Evolutionary conservation across 1,284 basidiomycete genomes (phyloP).

Genomic region (Ustilago nuda): DNA sequence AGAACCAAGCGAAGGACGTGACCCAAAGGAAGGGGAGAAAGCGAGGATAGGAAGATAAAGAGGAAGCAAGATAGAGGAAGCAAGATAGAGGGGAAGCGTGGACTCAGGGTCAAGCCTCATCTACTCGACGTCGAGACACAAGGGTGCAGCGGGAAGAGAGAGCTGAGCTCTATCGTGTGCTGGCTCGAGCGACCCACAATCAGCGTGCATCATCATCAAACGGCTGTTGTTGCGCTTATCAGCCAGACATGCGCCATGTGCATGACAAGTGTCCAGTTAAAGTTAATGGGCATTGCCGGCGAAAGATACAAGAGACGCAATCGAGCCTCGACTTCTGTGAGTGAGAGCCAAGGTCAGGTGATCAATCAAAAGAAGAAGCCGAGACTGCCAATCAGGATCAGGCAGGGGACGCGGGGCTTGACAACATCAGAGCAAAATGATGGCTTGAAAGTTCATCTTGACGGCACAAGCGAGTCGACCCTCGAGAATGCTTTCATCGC

Average conservation of each 20-base stretch:
- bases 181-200: not conserved
- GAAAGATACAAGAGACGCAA: not conserved
- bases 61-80: not conserved
- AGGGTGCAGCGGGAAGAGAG: slow-evolving; percentile 1
- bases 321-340: not conserved
- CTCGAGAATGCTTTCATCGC: not conserved
- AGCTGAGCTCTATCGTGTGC: slow-evolving; percentile 11
- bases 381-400: slow-evolving; percentile 3
- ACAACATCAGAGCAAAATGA: not conserved
- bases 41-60: not conserved
- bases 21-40: not conserved
- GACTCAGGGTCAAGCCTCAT: not conserved
- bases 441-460: too few relatives aligned
- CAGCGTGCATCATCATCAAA: not conserved
- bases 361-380: not conserved
- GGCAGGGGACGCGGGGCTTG: not conserved
- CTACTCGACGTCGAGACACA: not conserved
- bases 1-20: not conserved
- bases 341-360: not conserved
- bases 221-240: not conserved
- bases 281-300: not conserved
- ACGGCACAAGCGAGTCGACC: too few relatives aligned
- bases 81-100: not conserved
- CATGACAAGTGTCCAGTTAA: not conserved
- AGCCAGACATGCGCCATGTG: slow-evolving; percentile 2